Evolutionary conservation across 208 protist species (phyloP).

Genomic region (Leishmania guyanensis): DNA sequence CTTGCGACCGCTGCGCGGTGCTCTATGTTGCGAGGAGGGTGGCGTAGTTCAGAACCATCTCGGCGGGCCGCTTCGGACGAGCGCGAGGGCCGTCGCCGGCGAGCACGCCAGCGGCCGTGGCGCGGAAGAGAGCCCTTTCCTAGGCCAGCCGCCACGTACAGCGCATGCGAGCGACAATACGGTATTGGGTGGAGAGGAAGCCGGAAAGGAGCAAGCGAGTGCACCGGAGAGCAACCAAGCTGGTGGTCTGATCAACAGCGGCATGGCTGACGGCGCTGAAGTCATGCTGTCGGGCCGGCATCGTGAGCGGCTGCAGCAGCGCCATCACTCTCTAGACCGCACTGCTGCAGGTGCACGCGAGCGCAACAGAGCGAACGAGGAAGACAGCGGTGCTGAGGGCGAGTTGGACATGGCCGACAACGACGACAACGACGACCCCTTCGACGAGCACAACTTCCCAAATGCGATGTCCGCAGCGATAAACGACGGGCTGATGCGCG

Average conservation of each 20-base stretch:
- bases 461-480: constrained; percentile 13
- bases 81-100: neutral
- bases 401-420: constrained; percentile 1
- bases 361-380: constrained; percentile 2
- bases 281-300: constrained; percentile 16
- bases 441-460: constrained; percentile 13
- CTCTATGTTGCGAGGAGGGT: constrained; percentile 36
- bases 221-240: neutral
- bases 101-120: neutral
- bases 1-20: constrained; percentile 35
- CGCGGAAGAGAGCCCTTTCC: neutral
- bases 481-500: neutral
- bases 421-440: neutral
- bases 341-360: neutral
- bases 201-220: neutral
- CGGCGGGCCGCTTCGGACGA: constrained; percentile 3
- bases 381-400: constrained; percentile 1
- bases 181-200: neutral
- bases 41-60: constrained; percentile 32
- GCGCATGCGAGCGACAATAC: neutral
- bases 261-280: constrained; percentile 20
- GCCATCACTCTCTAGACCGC: neutral
- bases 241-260: neutral
- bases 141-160: neutral
- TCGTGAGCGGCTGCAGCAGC: constrained; percentile 9